phyloP scores from a whole-genome alignment of 768 basidiomycete genomes.

The Lyophyllum decastes region DNA sequence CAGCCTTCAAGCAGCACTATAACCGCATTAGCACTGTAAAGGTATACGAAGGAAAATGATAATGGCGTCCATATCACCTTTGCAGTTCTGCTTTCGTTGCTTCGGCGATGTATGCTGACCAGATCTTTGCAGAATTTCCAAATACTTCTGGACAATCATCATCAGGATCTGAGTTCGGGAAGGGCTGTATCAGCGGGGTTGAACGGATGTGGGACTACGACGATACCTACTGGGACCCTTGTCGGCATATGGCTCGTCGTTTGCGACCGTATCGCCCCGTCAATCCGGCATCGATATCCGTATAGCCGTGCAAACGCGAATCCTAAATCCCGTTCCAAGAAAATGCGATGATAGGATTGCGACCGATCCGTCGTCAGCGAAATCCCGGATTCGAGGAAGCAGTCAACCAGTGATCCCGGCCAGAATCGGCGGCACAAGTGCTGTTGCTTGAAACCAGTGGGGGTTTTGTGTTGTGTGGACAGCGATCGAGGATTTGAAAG shows the following conservation, averaged over 20 bases:
- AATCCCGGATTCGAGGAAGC: conserved; percentile 23
- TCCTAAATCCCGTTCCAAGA: conserved; percentile 11
- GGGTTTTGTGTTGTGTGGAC: conserved; percentile 14
- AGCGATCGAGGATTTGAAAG: conserved; percentile 16
- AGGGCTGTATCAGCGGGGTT: no score
- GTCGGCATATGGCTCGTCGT: no score
- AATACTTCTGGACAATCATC: no score
- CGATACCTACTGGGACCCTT: no score
- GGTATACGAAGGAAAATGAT: neutral
- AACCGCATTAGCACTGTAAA: neutral
- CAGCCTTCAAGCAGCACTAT: neutral
- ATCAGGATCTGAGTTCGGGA: no score
- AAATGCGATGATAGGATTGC: conserved; percentile 15
- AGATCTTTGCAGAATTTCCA: no score
- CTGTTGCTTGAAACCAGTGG: conserved; percentile 18
- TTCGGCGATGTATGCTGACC: neutral
- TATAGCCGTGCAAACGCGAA: conserved; percentile 17
- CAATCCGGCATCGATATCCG: conserved; percentile 3
- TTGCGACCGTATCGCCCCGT: no score
- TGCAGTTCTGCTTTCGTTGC: conserved; percentile 1
- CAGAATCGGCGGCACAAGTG: conserved; percentile 16
- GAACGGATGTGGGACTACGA: no score
- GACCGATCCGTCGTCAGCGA: conserved; percentile 16
- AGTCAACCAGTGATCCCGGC: conserved; percentile 16
- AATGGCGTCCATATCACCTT: neutral